A percentile compares a stretch with the other conserved stretches of the same genome.
Evolutionary conservation across 176 grass and related monocot genomes (phyloP).

Genomic region (Musa beccarii): DNA sequence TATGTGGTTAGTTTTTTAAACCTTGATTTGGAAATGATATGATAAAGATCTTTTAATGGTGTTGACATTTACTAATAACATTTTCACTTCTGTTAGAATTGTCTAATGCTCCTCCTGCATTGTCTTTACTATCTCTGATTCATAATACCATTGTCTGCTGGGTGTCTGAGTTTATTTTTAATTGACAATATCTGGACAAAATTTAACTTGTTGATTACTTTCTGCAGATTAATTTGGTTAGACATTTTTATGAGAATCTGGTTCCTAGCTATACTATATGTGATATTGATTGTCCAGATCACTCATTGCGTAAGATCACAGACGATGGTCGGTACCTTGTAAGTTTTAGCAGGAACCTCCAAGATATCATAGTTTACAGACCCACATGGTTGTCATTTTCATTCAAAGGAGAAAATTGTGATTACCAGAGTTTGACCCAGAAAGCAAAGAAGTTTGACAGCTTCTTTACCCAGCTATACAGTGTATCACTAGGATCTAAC

Average conservation of each 20-base stretch:
- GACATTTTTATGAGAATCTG: constrained; percentile 93
- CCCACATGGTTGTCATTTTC: constrained; percentile 69
- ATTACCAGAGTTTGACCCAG: constrained; percentile 40
- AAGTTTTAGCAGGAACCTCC: constrained; percentile 76
- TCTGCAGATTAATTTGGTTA: constrained; percentile 62
- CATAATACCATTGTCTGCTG: neutral
- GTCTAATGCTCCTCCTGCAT: neutral
- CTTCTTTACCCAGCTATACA: constrained; percentile 74
- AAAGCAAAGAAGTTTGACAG: constrained; percentile 59
- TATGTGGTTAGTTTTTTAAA: too few relatives aligned
- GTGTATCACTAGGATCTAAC: constrained; percentile 61
- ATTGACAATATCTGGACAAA: neutral
- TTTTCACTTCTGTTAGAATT: neutral
- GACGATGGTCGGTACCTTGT: constrained; percentile 85
- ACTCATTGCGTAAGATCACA: constrained; percentile 78
- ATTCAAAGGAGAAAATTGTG: constrained; percentile 49
- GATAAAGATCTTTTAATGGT: too few relatives aligned
- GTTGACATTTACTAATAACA: neutral
- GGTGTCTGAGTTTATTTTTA: neutral
- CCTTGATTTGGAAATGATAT: too few relatives aligned
- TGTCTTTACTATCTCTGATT: neutral
- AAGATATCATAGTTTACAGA: constrained; percentile 83
- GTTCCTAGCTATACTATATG: constrained; percentile 65
- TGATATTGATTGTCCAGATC: constrained; percentile 82
- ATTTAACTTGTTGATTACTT: constrained; percentile 10